A percentile compares a stretch with the other conserved stretches of the same genome.
Conservation (phyloP, 768 basidiomycete species). For the Tulasnella sp. region DNA sequence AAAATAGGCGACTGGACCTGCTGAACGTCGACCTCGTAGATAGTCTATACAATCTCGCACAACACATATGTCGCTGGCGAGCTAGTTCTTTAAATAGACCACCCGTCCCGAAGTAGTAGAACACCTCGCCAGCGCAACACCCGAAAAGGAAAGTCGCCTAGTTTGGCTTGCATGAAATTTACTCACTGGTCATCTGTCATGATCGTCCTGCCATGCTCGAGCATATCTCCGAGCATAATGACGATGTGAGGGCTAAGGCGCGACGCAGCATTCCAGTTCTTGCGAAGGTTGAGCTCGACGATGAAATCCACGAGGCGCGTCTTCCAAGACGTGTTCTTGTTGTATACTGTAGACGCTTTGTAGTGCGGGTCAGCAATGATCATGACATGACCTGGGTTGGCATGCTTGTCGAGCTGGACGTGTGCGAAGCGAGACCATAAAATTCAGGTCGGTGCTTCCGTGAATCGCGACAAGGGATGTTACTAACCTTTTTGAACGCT, state of each 20-base stretch:
- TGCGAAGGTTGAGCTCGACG: conserved; percentile 74
- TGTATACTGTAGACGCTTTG: conserved; percentile 65
- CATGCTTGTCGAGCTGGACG: conserved; percentile 12
- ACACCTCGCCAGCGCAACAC: too few species aligned
- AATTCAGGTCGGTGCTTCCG: conserved; percentile 19
- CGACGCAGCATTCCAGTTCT: conserved; percentile 66
- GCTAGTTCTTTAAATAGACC: too few species aligned
- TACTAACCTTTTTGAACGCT: conserved; percentile 15
- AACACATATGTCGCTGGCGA: too few species aligned
- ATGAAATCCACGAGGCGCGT: conserved; percentile 51
- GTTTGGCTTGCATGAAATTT: too few species aligned
- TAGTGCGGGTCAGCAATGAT: conserved; percentile 85
- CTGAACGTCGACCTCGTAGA: too few species aligned
- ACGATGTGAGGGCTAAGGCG: conserved; percentile 56
- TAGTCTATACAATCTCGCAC: too few species aligned
- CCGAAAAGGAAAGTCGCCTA: too few species aligned
- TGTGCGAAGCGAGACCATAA: not conserved
- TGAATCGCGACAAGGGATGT: not conserved
- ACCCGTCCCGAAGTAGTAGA: too few species aligned
- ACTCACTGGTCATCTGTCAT: conserved; percentile 64
- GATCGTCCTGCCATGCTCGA: conserved; percentile 66
- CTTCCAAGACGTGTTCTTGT: conserved; percentile 36
- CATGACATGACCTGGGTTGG: conserved; percentile 48
- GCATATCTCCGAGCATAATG: conserved; percentile 84
- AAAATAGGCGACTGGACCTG: too few species aligned